Evolutionary conservation across 73 alveolate genomes (phyloP), one percentile per base, ranked within the genome.

Genomic region (Blepharisma japonicum): DNA sequence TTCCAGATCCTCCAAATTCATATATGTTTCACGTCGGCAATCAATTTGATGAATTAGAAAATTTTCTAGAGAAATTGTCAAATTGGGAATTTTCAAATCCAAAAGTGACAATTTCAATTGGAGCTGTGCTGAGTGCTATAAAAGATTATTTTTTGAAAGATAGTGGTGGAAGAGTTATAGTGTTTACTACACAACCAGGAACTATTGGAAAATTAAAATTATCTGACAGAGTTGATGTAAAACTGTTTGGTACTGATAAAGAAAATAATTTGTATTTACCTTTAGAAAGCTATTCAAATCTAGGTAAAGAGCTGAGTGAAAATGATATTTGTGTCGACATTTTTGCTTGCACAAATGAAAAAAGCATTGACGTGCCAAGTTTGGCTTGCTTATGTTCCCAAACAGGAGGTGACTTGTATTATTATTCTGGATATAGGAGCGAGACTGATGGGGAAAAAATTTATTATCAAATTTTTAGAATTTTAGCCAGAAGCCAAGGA

Each of bases 401-500:
- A 47, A 70, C 80, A 45, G 80, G 80, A 18, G 80, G 80, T n/a
- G 80, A 70, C 4, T 39, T 70, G 11, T 70, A 45, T 23, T 70
- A 45, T n/a, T 70, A 18, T 45, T 54, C 80, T 18, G 20, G 45
- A 70, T 70, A 45, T 45, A 18, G 18, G 2, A n/a, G 47, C 2
- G 71, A n/a, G 0, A 45, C 2, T 38, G 56, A 70, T 45, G 80
- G 80, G 4, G 66, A 45, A 70, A 70, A 45, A 47, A 11, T 70
- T 9, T 25, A 70, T 70, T 70, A 14, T 70, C 20, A 70, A 2
- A 9, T 70, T 9, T 9, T 45, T 70, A 84, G 95, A 68, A 67
- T 77, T 4, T 83, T 88, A 20, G 84, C 95, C 4, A 8, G 92
- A 18, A 11, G 55, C 25, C 50, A 68, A 70, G 91, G 83, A 6